phyloP scores from a whole-genome alignment of 768 basidiomycete genomes.

The Clathrus columnatus region DNA sequence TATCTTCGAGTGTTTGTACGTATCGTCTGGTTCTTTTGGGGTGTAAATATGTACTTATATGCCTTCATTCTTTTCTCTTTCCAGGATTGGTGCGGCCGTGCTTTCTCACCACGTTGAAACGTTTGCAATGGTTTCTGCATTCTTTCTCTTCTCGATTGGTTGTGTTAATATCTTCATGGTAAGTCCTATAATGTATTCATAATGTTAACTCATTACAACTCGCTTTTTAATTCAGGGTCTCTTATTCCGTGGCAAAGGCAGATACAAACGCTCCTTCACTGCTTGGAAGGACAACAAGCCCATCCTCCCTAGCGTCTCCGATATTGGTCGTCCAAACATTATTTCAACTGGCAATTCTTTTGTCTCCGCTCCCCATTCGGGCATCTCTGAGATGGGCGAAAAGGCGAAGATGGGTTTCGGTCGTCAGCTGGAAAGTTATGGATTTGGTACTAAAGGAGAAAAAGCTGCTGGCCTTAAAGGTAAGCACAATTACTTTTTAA shows the following conservation, averaged over 20 bases:
- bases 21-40: conserved; percentile 13
- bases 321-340: background rate
- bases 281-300: conserved; percentile 34
- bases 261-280: conserved; percentile 51
- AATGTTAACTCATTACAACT: background rate
- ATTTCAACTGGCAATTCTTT: conserved; percentile 5
- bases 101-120: conserved; percentile 63
- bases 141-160: conserved; percentile 88
- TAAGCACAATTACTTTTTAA: conserved; percentile 15
- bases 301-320: conserved; percentile 5
- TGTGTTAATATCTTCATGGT: conserved; percentile 72
- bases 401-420: conserved; percentile 15
- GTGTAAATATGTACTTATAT: background rate
- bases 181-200: conserved; percentile 1
- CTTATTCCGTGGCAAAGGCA: conserved; percentile 57
- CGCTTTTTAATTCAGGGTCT: conserved; percentile 34
- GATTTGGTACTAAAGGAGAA: conserved; percentile 77
- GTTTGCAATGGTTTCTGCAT: conserved; percentile 85
- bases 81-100: conserved; percentile 40
- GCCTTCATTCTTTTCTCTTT: background rate
- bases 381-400: conserved; percentile 3
- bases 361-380: background rate
- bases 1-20: conserved; percentile 77
- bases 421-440: conserved; percentile 31
- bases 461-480: conserved; percentile 60